Conservation (phyloP, 345 rosid genomes). For the Lumnitzera littorea region DNA sequence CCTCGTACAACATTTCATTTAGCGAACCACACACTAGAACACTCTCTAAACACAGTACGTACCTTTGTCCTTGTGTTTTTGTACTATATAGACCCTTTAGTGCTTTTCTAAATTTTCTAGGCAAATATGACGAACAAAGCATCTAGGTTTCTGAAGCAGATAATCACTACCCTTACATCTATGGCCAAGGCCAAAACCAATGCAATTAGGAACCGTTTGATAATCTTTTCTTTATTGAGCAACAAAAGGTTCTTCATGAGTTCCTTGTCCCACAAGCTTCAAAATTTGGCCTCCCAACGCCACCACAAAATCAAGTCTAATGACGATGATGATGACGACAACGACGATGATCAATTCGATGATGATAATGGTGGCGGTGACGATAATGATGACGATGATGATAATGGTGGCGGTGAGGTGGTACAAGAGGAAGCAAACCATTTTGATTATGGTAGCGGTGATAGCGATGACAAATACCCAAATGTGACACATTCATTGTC, state of each 20-base stretch:
- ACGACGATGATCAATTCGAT: constrained; percentile 2
- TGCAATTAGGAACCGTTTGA: constrained; percentile 50
- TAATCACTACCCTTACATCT: constrained; percentile 22
- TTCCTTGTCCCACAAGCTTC: constrained; percentile 55
- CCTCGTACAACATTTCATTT: too few species aligned
- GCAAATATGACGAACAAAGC: constrained; percentile 34
- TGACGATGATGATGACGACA: constrained; percentile 7
- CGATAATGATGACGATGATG: not conserved
- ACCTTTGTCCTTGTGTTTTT: too few species aligned
- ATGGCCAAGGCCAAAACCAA: constrained; percentile 40
- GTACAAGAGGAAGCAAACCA: too few species aligned
- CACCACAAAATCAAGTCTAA: constrained; percentile 1
- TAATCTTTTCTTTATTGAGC: constrained; percentile 56
- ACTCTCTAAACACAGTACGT: too few species aligned
- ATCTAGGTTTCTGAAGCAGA: constrained; percentile 31
- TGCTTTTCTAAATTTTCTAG: too few species aligned
- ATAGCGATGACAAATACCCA: not conserved
- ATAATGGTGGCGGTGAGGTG: not conserved
- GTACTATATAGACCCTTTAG: too few species aligned
- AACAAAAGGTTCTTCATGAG: constrained; percentile 42
- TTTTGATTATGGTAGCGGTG: not conserved
- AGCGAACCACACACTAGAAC: too few species aligned
- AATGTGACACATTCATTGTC: constrained; percentile 8
- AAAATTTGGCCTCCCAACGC: constrained; percentile 8
- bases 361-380: constrained; percentile 12